Evolutionary conservation across 2,329 filamentous ascomycete species (phyloP).

Genomic region (Phialemoniopsis sp.): DNA sequence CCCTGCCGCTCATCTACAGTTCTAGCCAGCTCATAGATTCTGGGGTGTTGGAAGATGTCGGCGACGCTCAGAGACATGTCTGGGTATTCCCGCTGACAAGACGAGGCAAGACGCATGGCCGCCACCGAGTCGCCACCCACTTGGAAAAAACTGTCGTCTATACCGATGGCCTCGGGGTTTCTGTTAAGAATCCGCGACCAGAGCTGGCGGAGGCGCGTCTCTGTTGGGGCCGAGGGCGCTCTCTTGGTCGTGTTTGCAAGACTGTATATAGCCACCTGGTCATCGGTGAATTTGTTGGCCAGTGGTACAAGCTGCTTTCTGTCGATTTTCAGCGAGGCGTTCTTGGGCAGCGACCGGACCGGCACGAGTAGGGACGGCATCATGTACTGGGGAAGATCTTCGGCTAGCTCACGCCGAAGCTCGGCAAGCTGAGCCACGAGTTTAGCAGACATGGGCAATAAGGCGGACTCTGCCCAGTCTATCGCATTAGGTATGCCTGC

Average conservation of each 20-base stretch:
- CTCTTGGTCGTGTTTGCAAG: too few species aligned
- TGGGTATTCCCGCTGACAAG: constrained; percentile 8
- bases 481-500: too few species aligned
- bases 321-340: constrained; percentile 17
- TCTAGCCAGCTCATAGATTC: constrained; percentile 10
- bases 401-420: too few species aligned
- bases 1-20: constrained; percentile 1
- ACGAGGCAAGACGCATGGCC: constrained; percentile 15
- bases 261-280: too few species aligned
- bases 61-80: constrained; percentile 13
- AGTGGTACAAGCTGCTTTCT: constrained; percentile 5
- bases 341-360: constrained; percentile 12
- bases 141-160: constrained; percentile 18
- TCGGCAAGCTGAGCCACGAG: too few species aligned
- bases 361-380: constrained; percentile 16
- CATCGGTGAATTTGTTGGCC: too few species aligned
- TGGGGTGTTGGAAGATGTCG: constrained; percentile 15
- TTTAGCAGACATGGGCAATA: too few species aligned
- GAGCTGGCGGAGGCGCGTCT: too few species aligned
- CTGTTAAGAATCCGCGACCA: too few species aligned
- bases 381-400: constrained; percentile 18
- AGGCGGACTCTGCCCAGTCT: too few species aligned
- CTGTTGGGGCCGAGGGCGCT: too few species aligned
- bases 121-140: constrained; percentile 22
- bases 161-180: too few species aligned